Conservation (phyloP, 768 basidiomycete genomes). For the Sutorius australiensis region DNA sequence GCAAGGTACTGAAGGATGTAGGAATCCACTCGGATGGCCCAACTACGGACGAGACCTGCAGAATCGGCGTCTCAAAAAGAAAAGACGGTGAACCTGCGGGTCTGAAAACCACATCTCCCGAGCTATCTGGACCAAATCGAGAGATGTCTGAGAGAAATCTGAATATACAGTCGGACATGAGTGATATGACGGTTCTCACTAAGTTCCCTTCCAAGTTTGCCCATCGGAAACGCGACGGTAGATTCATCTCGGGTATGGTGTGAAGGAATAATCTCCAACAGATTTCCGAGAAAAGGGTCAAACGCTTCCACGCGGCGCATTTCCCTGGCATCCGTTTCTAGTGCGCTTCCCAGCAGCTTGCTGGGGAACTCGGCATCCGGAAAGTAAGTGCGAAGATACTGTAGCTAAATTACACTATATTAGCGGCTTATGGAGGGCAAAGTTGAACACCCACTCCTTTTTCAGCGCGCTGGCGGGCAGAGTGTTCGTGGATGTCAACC, state of each 20-base stretch:
- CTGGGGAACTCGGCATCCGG: constrained; percentile 72
- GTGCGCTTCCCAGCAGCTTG: constrained; percentile 58
- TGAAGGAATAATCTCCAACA: constrained; percentile 42
- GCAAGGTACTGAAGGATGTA: constrained; percentile 17
- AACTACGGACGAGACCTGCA: constrained; percentile 49
- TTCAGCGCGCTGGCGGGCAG: constrained; percentile 52
- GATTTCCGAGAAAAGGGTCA: constrained; percentile 56
- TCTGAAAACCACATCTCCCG: constrained; percentile 18
- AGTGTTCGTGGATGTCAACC: constrained; percentile 28
- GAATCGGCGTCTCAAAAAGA: constrained; percentile 64
- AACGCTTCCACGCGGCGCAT: constrained; percentile 38
- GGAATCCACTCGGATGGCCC: constrained; percentile 12
- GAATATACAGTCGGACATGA: not conserved
- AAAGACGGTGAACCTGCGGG: constrained; percentile 40
- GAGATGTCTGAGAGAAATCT: constrained; percentile 45
- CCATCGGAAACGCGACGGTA: constrained; percentile 59
- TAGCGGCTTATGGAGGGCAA: not conserved
- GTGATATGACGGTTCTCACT: constrained; percentile 42
- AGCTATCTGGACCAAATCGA: constrained; percentile 26
- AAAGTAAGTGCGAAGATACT: constrained; percentile 65
- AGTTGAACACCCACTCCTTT: constrained; percentile 50
- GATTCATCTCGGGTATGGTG: constrained; percentile 23
- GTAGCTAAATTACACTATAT: constrained; percentile 44
- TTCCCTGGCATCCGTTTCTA: constrained; percentile 43
- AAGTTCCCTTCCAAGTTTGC: constrained; percentile 53